Base-by-base conservation (phyloP, 371 early-diverging fungal species). In the Syncephalastrum racemosum region DNA sequence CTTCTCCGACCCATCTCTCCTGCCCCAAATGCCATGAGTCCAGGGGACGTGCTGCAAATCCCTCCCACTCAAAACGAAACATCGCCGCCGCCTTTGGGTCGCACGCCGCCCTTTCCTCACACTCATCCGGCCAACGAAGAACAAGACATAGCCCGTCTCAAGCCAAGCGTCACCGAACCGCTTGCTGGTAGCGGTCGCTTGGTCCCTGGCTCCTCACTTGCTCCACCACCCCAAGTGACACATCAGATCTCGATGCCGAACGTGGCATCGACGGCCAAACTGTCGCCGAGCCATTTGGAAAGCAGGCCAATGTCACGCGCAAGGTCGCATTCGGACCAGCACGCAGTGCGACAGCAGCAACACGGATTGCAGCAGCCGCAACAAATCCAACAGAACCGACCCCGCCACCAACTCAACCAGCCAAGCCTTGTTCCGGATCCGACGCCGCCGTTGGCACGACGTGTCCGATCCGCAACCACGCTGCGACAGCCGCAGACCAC, bases 301-400 rank as follows among this genome's bases (percentile, higher is more conserved):
- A 25, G 48, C 48, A 60, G 62, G 10, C 60, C 69, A 0, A 76
- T 70, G 63, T 52, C 63, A 4, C 71, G 77, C 14, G 68, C 73
- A 12, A 50, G 77, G 13, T 77, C 77, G 1, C 71, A 73, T 22
- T 73, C 77, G 1, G 77, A 73, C n/a, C 77, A 77, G 50, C 45
- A 54, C 46, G 49, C 22, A n/a, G 24, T 20, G 13, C 23, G 20
- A 22, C 13, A 5, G 7, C 27, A 5, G 7, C 27, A 51, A 23
- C 25, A 36, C 16, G 25, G 36, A 5, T 19, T 15, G 36, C 31
- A 31, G 39, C 52, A 39, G 36, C 36, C 36, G 10, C 36, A 31
- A 10, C 36, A 31, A 2, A 2, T 31, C 39, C 52, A 31, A 16
- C 50, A 50, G 12, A 27, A 16, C 31, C 23, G 14, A 19, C 19